Conservation (phyloP, 768 basidiomycete species). For the Multifurca ochricompacta region DNA sequence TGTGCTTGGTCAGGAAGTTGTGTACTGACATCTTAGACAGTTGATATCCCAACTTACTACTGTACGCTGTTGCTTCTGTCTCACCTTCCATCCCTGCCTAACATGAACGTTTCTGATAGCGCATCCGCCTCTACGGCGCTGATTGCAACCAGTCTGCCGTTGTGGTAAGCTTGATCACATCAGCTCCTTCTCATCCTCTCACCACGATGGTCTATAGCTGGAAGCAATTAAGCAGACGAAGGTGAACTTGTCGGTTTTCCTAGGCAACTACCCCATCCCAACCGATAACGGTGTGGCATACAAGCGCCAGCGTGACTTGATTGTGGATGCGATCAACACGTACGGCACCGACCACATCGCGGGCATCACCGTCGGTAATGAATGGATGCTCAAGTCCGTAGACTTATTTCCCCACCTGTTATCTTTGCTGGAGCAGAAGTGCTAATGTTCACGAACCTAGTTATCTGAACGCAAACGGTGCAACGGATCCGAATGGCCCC, state of each 20-base stretch:
- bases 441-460: slow-evolving; percentile 29
- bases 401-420: not conserved
- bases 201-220: slow-evolving; percentile 36
- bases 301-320: slow-evolving; percentile 57
- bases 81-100: not conserved
- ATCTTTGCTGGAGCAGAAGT: not conserved
- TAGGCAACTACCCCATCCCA: slow-evolving; percentile 60
- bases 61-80: slow-evolving; percentile 21
- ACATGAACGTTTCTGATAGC: slow-evolving; percentile 28
- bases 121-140: slow-evolving; percentile 77
- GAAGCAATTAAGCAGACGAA: slow-evolving; percentile 89
- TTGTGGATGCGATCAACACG: slow-evolving; percentile 59
- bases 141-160: slow-evolving; percentile 80
- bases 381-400: slow-evolving; percentile 72
- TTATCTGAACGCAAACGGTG: slow-evolving; percentile 45
- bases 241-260: slow-evolving; percentile 73
- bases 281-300: slow-evolving; percentile 67
- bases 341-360: slow-evolving; percentile 71
- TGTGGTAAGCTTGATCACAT: slow-evolving; percentile 39
- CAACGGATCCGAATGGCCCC: slow-evolving; percentile 46
- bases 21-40: slow-evolving; percentile 28
- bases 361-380: slow-evolving; percentile 89
- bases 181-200: not conserved
- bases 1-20: not conserved
- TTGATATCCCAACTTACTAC: slow-evolving; percentile 81